Evolutionary conservation across 2,329 filamentous ascomycete genomes (phyloP).

Genomic region (Grosmannia clavigera): DNA sequence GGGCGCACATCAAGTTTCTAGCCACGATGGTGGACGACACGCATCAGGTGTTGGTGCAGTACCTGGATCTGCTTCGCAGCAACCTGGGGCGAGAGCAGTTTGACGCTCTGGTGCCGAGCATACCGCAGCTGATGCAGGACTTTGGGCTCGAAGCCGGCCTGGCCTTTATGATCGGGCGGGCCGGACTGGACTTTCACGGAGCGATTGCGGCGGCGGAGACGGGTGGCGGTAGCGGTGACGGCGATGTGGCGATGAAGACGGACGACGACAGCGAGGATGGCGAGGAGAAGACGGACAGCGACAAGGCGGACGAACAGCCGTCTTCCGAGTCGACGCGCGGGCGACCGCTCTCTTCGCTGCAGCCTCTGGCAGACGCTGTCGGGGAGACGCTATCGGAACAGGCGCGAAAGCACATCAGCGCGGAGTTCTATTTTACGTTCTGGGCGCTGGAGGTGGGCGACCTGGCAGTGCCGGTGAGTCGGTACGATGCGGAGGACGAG

Average conservation of each 20-base stretch:
- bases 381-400: slow-evolving; percentile 46
- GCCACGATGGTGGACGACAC: slow-evolving; percentile 85
- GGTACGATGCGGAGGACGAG: slow-evolving; percentile 66
- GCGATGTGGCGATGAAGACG: neutral
- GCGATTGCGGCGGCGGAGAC: slow-evolving; percentile 23
- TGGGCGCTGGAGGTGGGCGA: slow-evolving; percentile 84
- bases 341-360: slow-evolving; percentile 43
- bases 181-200: slow-evolving; percentile 50
- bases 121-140: slow-evolving; percentile 60
- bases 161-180: slow-evolving; percentile 73
- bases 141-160: slow-evolving; percentile 70
- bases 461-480: slow-evolving; percentile 60
- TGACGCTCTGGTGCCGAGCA: slow-evolving; percentile 61
- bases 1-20: slow-evolving; percentile 77
- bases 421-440: slow-evolving; percentile 80
- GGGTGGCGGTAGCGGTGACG: neutral
- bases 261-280: neutral
- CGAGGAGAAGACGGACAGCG: neutral
- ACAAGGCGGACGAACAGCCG: slow-evolving; percentile 12
- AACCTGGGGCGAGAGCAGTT: slow-evolving; percentile 69
- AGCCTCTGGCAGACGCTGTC: slow-evolving; percentile 60
- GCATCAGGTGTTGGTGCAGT: slow-evolving; percentile 73
- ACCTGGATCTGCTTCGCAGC: slow-evolving; percentile 74
- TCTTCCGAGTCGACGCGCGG: slow-evolving; percentile 21
- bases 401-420: slow-evolving; percentile 57